Evolutionary conservation across 805 yeast genomes (phyloP).

Genomic region (Yamadazyma olivae): DNA sequence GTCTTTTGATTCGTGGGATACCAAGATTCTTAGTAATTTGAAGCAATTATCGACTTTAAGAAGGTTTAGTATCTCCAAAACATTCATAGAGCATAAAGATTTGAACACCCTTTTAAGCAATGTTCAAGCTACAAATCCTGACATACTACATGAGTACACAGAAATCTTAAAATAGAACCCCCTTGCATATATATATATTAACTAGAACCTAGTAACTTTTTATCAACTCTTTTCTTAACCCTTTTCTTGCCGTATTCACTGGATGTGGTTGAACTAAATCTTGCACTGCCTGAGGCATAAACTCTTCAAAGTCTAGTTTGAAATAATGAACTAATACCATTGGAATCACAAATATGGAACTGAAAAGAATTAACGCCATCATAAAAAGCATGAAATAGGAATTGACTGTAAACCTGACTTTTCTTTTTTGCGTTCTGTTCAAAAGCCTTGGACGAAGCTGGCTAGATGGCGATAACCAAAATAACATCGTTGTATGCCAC

Average conservation of each 20-base stretch:
- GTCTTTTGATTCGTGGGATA: slow-evolving; percentile 12
- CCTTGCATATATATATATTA: neutral
- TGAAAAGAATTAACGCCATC: slow-evolving; percentile 19
- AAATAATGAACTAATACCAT: slow-evolving; percentile 28
- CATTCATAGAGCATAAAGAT: slow-evolving; percentile 24
- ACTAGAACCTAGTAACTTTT: slow-evolving; percentile 6
- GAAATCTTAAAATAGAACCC: slow-evolving; percentile 1
- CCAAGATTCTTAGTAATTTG: slow-evolving; percentile 19
- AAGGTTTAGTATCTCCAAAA: slow-evolving; percentile 25
- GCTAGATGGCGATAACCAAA: slow-evolving; percentile 62
- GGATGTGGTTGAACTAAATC: slow-evolving; percentile 44
- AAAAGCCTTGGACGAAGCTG: slow-evolving; percentile 48
- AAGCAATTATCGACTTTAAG: slow-evolving; percentile 27
- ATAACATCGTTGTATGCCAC: slow-evolving; percentile 63
- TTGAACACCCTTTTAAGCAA: slow-evolving; percentile 11
- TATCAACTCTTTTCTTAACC: slow-evolving; percentile 24
- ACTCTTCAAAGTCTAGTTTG: slow-evolving; percentile 36
- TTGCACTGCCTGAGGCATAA: slow-evolving; percentile 36
- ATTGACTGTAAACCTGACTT: slow-evolving; percentile 31
- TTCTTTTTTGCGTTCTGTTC: slow-evolving; percentile 40
- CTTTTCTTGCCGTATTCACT: slow-evolving; percentile 24
- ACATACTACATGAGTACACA: slow-evolving; percentile 1
- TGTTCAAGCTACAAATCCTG: slow-evolving; percentile 2
- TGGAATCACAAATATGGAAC: slow-evolving; percentile 39
- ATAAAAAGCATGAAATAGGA: slow-evolving; percentile 35